A percentile compares a stretch with the other conserved stretches of the same genome.
These are phyloP conservation scores for Saturnispora ahearnii DNA, from an alignment of 805 yeast genomes.

Conservation along the genomic window DNA sequence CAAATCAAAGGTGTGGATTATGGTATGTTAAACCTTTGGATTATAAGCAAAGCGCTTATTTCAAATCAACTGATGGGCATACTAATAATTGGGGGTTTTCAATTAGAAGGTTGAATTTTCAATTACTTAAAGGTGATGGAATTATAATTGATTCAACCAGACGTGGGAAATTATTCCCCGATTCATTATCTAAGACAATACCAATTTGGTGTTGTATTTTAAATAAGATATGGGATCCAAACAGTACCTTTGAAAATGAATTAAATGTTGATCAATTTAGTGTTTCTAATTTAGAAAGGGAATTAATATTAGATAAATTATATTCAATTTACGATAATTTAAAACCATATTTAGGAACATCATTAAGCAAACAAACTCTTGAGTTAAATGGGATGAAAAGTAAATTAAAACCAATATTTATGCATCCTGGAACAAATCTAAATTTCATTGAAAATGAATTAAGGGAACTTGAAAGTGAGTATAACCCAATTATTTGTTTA, in stretches of 20 bases:
- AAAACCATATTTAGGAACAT: constrained; percentile 2
- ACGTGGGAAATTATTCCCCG: constrained; percentile 79
- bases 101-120: constrained; percentile 63
- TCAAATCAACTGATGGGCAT: constrained; percentile 91
- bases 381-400: constrained; percentile 25
- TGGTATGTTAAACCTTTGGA: constrained; percentile 61
- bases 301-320: constrained; percentile 39
- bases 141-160: constrained; percentile 77
- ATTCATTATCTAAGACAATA: constrained; percentile 74
- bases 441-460: not conserved
- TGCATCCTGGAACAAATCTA: constrained; percentile 41
- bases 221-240: constrained; percentile 43
- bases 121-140: constrained; percentile 42
- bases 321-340: constrained; percentile 22
- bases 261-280: constrained; percentile 37
- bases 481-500: constrained; percentile 39
- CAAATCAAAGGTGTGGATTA: constrained; percentile 80
- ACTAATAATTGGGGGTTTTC: constrained; percentile 74
- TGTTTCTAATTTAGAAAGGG: constrained; percentile 50
- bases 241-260: constrained; percentile 5
- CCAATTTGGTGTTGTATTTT: constrained; percentile 90
- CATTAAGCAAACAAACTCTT: constrained; percentile 19
- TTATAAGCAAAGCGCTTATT: constrained; percentile 45
- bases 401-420: constrained; percentile 62
- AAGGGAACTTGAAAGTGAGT: constrained; percentile 17